Base-by-base conservation (phyloP, 163 green algal genomes). In the Volvox carteri region DNA sequence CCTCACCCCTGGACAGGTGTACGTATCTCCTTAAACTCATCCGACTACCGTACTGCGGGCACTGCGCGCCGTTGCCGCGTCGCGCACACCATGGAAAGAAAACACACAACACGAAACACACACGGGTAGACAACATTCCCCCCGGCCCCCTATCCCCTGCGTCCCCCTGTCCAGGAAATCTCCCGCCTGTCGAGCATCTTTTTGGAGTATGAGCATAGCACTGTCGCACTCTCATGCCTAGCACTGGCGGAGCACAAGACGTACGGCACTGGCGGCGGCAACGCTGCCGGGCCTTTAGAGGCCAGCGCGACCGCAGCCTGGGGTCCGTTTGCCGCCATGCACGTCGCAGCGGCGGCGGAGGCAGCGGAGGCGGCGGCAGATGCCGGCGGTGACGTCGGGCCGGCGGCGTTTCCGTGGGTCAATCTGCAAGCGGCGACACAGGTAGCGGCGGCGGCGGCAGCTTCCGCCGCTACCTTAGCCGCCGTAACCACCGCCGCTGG, bases 141-240 rank as follows among this genome's bases (percentile, higher is more conserved):
- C 37, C 11, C 60, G 23, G 60, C 19, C 23, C 4, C 19, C 11
- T 37, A 9, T 39, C 7, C 28, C 18, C 16, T 72, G 9, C 39
- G 30, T 42, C 39, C 18, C 56, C 14, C 39, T 30, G 12, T 54
- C 25, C 65, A 88, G 81, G 81, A 88, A 67, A 7, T 73, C 4
- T 58, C 81, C 18, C 48, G 76, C 41, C 21, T 88, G 84, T 46
- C 46, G 25, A 44, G 68, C 52, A 9, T 16, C n/a, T 75, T 83
- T 28, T 30, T 88, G 37, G 46, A 35, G 39, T 83, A 88, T 68
- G 37, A 88, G 12, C 16, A 75, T 28, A 76, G 50, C 50, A 79
- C 68, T 6, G 50, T 88, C 12, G 84, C 84, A 0, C 11, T 81
- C 4, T 68, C 84, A 30, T 84, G 84, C 70, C 21, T 88, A 8